phyloP scores from a whole-genome alignment of 805 yeast species.

The Schwanniomyces yamadae region DNA sequence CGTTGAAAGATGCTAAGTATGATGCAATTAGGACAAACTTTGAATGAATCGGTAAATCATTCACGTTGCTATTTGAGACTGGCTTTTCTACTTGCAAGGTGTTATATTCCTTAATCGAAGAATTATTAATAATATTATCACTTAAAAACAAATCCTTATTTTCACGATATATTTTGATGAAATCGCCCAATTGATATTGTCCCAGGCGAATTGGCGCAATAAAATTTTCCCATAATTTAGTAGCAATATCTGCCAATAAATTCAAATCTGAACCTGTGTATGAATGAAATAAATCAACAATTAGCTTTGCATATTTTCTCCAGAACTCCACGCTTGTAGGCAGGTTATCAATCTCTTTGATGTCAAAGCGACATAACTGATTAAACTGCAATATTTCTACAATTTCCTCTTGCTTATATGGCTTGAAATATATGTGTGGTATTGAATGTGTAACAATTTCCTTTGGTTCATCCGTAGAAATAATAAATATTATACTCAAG shows the following conservation, averaged over 20 bases:
- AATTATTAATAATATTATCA: conserved; percentile 31
- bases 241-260: conserved; percentile 30
- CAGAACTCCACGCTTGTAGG: conserved; percentile 29
- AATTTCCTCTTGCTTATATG: conserved; percentile 37
- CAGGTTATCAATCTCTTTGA: conserved; percentile 13
- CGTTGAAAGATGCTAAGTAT: conserved; percentile 77
- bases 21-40: conserved; percentile 79
- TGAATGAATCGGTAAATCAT: conserved; percentile 58
- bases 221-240: conserved; percentile 34
- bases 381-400: conserved; percentile 35
- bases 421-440: conserved; percentile 41
- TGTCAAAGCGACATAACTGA: conserved; percentile 24
- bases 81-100: conserved; percentile 21
- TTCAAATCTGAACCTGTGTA: conserved; percentile 46
- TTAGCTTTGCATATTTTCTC: conserved; percentile 42
- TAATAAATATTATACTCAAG: conserved; percentile 39
- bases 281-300: conserved; percentile 45
- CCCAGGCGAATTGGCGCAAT: conserved; percentile 25
- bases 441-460: conserved; percentile 35
- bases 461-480: conserved; percentile 38
- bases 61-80: conserved; percentile 17
- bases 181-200: conserved; percentile 22
- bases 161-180: conserved; percentile 34
- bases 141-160: conserved; percentile 25
- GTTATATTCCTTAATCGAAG: conserved; percentile 25